A percentile compares a stretch with the other conserved stretches of the same genome.
phyloP scores from a whole-genome alignment of 2,329 filamentous ascomycete species.

The Aspergillus intermedius region DNA sequence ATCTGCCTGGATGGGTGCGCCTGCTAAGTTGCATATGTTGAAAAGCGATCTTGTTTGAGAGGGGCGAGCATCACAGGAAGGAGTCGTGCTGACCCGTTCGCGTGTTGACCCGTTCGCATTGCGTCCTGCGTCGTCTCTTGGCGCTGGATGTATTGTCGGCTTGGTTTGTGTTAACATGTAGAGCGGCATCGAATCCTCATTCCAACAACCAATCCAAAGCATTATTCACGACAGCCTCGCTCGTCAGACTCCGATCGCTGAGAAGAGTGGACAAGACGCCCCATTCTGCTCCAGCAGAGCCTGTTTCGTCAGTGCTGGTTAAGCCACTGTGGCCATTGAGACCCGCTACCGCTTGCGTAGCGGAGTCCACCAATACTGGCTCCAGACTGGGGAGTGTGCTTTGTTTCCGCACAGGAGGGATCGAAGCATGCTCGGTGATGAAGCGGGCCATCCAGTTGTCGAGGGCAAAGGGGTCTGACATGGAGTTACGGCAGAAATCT shows the following conservation, averaged over 20 bases:
- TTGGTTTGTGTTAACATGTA: too few relatives aligned
- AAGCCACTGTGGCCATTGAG: neutral
- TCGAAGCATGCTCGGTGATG: constrained; percentile 15
- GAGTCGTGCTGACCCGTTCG: too few relatives aligned
- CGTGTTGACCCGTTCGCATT: too few relatives aligned
- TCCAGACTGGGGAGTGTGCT: neutral
- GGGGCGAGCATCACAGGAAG: too few relatives aligned
- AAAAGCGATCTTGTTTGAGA: too few relatives aligned
- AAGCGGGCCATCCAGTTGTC: constrained; percentile 21
- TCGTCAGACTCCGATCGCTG: constrained; percentile 9
- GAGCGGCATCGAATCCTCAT: neutral
- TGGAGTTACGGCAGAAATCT: constrained; percentile 12
- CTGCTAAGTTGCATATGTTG: too few relatives aligned
- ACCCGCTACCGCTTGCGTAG: neutral
- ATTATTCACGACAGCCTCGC: constrained; percentile 14
- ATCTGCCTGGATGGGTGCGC: too few relatives aligned
- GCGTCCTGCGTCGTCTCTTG: too few relatives aligned
- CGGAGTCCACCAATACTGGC: neutral
- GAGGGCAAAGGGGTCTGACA: constrained; percentile 14
- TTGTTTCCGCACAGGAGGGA: constrained; percentile 8
- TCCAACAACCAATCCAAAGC: constrained; percentile 15
- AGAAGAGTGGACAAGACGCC: constrained; percentile 7
- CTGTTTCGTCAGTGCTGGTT: neutral
- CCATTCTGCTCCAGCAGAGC: neutral
- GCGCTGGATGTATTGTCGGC: too few relatives aligned